phyloP scores from a whole-genome alignment of 148 eudicot genomes.

The Spergularia bocconei region DNA sequence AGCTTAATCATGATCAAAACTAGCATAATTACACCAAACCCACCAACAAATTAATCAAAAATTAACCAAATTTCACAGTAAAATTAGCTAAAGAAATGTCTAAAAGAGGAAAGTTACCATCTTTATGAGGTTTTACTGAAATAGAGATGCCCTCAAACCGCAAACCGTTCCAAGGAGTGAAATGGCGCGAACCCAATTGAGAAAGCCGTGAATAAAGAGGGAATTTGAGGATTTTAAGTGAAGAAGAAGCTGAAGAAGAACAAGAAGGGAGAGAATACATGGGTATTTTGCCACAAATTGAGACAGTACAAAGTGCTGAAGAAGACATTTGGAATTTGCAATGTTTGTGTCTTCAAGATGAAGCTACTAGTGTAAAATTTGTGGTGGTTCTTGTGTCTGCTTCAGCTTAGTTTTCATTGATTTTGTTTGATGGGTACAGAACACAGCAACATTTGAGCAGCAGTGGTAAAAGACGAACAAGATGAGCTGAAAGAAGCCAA shows the following conservation, averaged over 20 bases:
- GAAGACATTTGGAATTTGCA: slow-evolving; percentile 30
- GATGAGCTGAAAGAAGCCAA: no score
- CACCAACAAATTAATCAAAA: neutral
- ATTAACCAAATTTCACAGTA: neutral
- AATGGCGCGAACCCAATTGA: slow-evolving; percentile 43
- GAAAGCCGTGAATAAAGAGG: slow-evolving; percentile 31
- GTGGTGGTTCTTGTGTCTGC: no score
- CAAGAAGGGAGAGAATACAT: slow-evolving; percentile 30
- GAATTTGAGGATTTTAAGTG: slow-evolving; percentile 31
- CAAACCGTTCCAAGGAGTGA: slow-evolving; percentile 52
- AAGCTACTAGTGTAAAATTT: no score
- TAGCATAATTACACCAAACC: neutral
- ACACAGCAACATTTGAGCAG: no score
- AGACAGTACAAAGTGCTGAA: slow-evolving; percentile 39
- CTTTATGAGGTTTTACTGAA: slow-evolving; percentile 27
- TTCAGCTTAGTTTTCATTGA: no score
- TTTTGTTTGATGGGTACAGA: no score
- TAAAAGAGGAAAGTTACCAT: slow-evolving; percentile 35
- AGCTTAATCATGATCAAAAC: slow-evolving; percentile 2
- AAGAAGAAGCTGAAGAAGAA: slow-evolving; percentile 16
- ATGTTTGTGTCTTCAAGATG: no score
- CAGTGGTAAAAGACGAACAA: no score
- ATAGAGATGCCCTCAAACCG: slow-evolving; percentile 39
- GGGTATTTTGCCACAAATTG: slow-evolving; percentile 30
- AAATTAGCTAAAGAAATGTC: slow-evolving; percentile 3